These are phyloP conservation scores for Fusarium falciforme DNA, from an alignment of 2,329 filamentous ascomycete species.

Conservation along the genomic window DNA sequence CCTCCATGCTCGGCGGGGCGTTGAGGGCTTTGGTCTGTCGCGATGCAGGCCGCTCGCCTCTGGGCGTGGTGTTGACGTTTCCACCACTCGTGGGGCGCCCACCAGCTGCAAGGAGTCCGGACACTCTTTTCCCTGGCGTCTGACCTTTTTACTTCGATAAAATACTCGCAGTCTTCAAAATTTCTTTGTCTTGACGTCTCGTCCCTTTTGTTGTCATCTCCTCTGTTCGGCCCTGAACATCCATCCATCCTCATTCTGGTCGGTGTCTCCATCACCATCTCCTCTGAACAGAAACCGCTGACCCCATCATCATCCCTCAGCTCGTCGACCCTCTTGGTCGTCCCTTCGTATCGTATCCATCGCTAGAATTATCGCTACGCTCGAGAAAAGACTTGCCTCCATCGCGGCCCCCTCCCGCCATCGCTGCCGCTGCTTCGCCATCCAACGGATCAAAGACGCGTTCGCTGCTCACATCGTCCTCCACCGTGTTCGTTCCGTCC, in stretches of 20 bases:
- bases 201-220: neutral
- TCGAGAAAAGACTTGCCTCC: neutral
- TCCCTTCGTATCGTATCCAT: neutral
- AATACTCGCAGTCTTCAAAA: neutral
- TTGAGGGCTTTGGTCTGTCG: neutral
- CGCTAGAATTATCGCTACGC: neutral
- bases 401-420: neutral
- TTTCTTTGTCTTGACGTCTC: neutral
- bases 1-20: accelerated
- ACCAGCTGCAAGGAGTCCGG: neutral
- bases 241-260: slow-evolving; percentile 1
- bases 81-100: neutral
- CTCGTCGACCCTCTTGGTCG: too few relatives aligned
- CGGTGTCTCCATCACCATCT: slow-evolving; percentile 8
- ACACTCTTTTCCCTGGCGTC: slow-evolving; percentile 2
- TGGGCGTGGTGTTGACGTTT: neutral
- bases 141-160: neutral
- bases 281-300: neutral
- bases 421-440: neutral
- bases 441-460: neutral
- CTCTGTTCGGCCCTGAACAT: slow-evolving; percentile 10
- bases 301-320: neutral
- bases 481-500: neutral
- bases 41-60: too few relatives aligned
- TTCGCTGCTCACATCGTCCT: neutral